Base-by-base conservation (phyloP, 1,284 basidiomycete genomes). In the Pseudozyma sp. region DNA sequence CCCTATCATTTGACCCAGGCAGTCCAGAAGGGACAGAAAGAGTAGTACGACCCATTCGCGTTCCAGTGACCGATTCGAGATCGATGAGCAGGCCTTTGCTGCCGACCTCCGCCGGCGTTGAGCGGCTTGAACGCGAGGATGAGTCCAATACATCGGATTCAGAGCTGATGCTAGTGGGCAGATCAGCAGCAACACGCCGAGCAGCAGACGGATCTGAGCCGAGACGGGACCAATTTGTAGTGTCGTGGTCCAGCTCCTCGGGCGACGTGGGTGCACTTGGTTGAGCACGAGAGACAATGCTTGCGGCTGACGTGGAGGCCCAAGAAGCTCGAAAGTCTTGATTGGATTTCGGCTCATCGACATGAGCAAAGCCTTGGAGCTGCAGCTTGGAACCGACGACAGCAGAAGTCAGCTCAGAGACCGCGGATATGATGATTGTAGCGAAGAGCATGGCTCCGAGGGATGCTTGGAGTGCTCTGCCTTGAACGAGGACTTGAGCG, bases 261-360 rank as follows among this genome's bases (percentile, higher is more conserved):
- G 62, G 54, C 19, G 62, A 58, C 1, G 50, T 49, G 1, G 62
- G 62, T 29, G 62, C 55, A 30, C 55, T 65, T 11, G 62, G 62
- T 42, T 44, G 57, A 16, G 55, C 50, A 5, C 55, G 44, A 7
- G 54, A 19, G 0, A 29, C 16, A 1, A 30, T 8, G n/a, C 44
- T 52, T 13, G 43, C 29, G 8, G 44, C 29, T 8, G 45, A 54
- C 14, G 44, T 58, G 7, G 55, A 58, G 4, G 51, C 50, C 50
- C 55, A 58, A 6, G 65, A 61, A 33, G 65, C 47, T 39, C 58
- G 48, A 30, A 57, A 61, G 40, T 61, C 54, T 19, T 57, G 49
- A 6, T 39, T 40, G 16, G 58, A 14, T 31, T 48, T 30, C 7
- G 66, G 60, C 1, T 59, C 58, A 8, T 29, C 43, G 17, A 63